Evolutionary conservation across 768 basidiomycete genomes (phyloP), one percentile per base, ranked within the genome.

Genomic region (Terana coerulea): DNA sequence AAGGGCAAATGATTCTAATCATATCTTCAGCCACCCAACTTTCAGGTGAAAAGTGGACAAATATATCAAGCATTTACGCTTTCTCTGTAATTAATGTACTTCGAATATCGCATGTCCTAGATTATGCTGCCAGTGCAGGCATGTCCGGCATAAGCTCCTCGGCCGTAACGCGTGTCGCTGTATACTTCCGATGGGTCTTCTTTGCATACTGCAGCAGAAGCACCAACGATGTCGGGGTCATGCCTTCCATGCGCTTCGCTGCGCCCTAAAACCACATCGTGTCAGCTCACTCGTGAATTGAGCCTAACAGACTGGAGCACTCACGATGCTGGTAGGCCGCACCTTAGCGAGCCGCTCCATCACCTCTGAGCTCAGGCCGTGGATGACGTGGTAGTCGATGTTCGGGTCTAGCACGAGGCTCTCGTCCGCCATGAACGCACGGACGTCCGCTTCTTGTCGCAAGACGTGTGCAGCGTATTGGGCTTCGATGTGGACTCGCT

Each of bases 201-300:
- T 66, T 72, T 43, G 88, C 83, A 62, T 89, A 76, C 59, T 77
- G 79, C 55, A 94, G 70, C 22, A 95, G 64, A 34, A 74, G 73
- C 11, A 91, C 74, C n/a, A 88, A 70, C 0, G 82, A 80, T 0
- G 84, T 77, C 2, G 92, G 92, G 3, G 93, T 95, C 80, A 95
- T 90, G 7, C 93, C 93, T 63, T 95, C 92, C 82, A 95, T 92
- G 24, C 92, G 74, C 66, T 92, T 93, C 14, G 88, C 93, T 3
- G 88, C 87, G n/a, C 92, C 92, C 91, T 93, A 29, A n/a, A n/a
- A n/a, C n/a, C 51, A 11, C 35, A 24, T 17, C 21, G 31, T 17
- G 47, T 34, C 33, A 31, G 39, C 36, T 2, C 15, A 12, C 37
- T 15, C 8, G 25, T 8, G 42, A 41, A 33, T 33, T 10, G 17